These are phyloP conservation scores for Colletotrichum tanaceti DNA, from an alignment of 2,329 filamentous ascomycete species.

Conservation along the genomic window DNA sequence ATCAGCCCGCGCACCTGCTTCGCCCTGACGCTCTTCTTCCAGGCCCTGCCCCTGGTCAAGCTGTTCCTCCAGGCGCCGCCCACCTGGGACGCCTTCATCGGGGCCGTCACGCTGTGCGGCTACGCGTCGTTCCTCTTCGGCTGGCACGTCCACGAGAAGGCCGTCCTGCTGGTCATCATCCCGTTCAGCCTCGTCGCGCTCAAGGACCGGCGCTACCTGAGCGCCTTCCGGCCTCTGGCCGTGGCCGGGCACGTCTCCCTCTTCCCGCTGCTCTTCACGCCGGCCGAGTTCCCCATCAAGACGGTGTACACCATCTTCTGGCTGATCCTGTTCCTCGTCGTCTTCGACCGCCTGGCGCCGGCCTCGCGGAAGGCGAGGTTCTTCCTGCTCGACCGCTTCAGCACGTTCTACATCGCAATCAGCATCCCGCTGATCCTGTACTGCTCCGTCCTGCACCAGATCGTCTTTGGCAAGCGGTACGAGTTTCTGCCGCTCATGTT, in stretches of 20 bases:
- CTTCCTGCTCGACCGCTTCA: slow-evolving; percentile 92
- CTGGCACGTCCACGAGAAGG: slow-evolving; percentile 99
- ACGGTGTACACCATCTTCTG: slow-evolving; percentile 92
- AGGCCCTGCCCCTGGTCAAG: slow-evolving; percentile 82
- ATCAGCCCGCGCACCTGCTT: slow-evolving; percentile 86
- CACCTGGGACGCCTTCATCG: slow-evolving; percentile 90
- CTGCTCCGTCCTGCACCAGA: slow-evolving; percentile 83
- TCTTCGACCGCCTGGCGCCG: slow-evolving; percentile 88
- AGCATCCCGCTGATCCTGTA: slow-evolving; percentile 92
- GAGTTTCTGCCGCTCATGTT: slow-evolving; percentile 98
- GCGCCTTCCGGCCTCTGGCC: slow-evolving; percentile 90
- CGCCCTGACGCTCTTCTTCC: slow-evolving; percentile 82
- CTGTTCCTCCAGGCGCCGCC: slow-evolving; percentile 75
- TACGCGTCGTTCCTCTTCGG: slow-evolving; percentile 98
- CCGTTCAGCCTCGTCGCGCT: slow-evolving; percentile 94
- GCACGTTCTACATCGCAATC: slow-evolving; percentile 87
- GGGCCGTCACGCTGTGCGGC: slow-evolving; percentile 89
- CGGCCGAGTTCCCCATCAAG: slow-evolving; percentile 93
- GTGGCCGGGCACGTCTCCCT: slow-evolving; percentile 95
- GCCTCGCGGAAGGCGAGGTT: slow-evolving; percentile 83
- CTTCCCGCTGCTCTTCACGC: slow-evolving; percentile 92
- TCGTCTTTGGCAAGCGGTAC: slow-evolving; percentile 84
- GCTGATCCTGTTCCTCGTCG: slow-evolving; percentile 86
- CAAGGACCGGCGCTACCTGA: slow-evolving; percentile 88
- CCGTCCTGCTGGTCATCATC: slow-evolving; percentile 91